Evolutionary conservation across 345 rosid species (phyloP).

Genomic region (Moringa oleifera): DNA sequence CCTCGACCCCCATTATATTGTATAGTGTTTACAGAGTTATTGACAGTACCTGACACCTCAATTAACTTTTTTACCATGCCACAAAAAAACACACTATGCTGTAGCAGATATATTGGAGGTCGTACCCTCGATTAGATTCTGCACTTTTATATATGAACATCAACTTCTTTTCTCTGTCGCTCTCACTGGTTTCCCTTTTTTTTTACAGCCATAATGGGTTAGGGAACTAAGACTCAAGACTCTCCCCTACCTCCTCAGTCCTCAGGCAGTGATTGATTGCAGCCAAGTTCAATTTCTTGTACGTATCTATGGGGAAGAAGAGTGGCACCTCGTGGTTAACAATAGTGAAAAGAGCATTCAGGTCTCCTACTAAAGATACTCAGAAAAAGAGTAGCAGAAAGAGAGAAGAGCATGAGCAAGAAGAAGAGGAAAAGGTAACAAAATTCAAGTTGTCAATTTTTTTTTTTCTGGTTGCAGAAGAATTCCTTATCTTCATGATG

Average conservation of each 20-base stretch:
- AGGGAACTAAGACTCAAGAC: neutral
- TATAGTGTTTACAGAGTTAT: neutral
- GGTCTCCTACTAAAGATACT: slow-evolving; percentile 69
- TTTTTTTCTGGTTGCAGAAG: too few relatives aligned
- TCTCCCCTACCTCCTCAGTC: neutral
- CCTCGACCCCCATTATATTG: neutral
- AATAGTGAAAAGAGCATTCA: slow-evolving; percentile 71
- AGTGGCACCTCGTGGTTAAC: slow-evolving; percentile 70
- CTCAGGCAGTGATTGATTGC: neutral
- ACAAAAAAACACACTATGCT: neutral
- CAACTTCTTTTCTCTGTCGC: neutral
- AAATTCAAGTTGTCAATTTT: too few relatives aligned
- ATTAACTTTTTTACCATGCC: neutral
- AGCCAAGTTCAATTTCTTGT: neutral
- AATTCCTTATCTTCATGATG: too few relatives aligned
- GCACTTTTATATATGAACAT: neutral
- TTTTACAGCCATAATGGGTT: neutral
- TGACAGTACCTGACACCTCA: neutral
- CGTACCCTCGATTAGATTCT: neutral
- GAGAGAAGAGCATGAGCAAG: slow-evolving; percentile 36
- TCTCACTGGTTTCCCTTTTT: neutral
- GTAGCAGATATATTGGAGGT: neutral
- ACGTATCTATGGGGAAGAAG: slow-evolving; percentile 58
- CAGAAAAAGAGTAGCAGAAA: slow-evolving; percentile 41
- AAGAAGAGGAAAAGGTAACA: slow-evolving; percentile 58